Percentiles rank a stretch among this genome's conserved stretches.
Evolutionary conservation across 2,329 filamentous ascomycete genomes (phyloP).

Genomic region (Ciborinia camelliae): DNA sequence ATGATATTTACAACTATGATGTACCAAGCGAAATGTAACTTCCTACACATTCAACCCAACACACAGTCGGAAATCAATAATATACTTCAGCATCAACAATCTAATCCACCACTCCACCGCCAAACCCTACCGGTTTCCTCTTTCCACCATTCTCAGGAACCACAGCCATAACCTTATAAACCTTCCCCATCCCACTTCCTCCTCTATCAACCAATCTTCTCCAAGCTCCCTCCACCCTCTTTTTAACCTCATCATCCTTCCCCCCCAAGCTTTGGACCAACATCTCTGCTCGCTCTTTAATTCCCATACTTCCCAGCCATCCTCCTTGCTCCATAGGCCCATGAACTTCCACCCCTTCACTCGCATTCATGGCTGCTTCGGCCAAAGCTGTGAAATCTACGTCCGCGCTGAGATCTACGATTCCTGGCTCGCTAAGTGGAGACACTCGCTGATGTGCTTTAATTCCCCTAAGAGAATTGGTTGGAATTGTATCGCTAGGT

Average conservation of each 20-base stretch:
- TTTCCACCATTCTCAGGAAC: constrained; percentile 73
- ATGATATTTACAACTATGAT: not conserved
- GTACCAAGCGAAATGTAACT: not conserved
- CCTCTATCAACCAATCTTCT: constrained; percentile 79
- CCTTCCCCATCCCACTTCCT: constrained; percentile 83
- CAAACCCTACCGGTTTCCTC: constrained; percentile 85
- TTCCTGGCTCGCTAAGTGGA: constrained; percentile 74
- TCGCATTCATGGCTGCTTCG: constrained; percentile 73
- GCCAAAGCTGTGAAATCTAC: constrained; percentile 89
- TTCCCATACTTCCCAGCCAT: constrained; percentile 80
- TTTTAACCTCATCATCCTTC: constrained; percentile 48
- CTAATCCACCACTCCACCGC: constrained; percentile 49
- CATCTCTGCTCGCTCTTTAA: constrained; percentile 70
- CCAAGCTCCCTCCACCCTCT: constrained; percentile 70
- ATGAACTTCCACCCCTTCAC: constrained; percentile 81
- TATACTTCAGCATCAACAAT: constrained; percentile 39
- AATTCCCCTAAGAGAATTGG: constrained; percentile 90
- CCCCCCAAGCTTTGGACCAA: constrained; percentile 50
- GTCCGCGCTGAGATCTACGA: constrained; percentile 85
- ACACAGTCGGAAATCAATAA: not conserved
- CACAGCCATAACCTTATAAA: constrained; percentile 92
- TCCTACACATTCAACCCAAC: not conserved
- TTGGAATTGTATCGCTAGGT: constrained; percentile 70
- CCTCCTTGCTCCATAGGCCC: constrained; percentile 82
- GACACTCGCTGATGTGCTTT: constrained; percentile 70